phyloP scores from a whole-genome alignment of 1,284 basidiomycete species.

The Inonotus hispidus region DNA sequence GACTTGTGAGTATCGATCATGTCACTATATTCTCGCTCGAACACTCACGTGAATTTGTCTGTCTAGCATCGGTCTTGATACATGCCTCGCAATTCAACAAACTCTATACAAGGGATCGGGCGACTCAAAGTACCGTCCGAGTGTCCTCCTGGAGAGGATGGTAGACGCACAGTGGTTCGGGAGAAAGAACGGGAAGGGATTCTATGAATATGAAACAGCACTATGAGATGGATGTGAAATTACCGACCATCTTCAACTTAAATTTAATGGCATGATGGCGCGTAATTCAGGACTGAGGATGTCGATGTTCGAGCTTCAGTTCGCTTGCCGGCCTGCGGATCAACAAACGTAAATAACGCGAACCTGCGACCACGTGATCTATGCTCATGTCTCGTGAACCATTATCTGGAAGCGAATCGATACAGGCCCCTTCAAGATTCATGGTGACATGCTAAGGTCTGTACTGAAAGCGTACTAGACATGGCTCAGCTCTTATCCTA shows the following conservation, averaged over 20 bases:
- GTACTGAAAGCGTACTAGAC: too few relatives aligned
- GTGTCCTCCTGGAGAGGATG: slow-evolving; percentile 87
- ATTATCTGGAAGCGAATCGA: too few relatives aligned
- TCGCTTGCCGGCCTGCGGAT: neutral
- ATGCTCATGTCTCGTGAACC: too few relatives aligned
- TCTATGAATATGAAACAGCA: slow-evolving; percentile 65
- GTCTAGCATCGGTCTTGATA: slow-evolving; percentile 85
- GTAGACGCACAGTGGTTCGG: slow-evolving; percentile 95
- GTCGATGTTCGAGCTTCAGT: too few relatives aligned
- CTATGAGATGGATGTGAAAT: neutral
- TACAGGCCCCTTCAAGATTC: too few relatives aligned
- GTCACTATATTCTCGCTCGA: neutral
- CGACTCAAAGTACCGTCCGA: slow-evolving; percentile 97
- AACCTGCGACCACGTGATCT: neutral
- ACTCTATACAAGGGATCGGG: slow-evolving; percentile 85
- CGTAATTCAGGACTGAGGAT: too few relatives aligned
- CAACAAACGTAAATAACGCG: neutral
- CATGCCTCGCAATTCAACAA: slow-evolving; percentile 86
- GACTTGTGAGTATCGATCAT: slow-evolving; percentile 59
- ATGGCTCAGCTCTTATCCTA: too few relatives aligned
- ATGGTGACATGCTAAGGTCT: too few relatives aligned
- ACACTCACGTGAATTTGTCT: neutral
- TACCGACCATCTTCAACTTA: neutral
- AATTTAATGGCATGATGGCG: neutral
- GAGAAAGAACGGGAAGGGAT: slow-evolving; percentile 86